A percentile compares a stretch with the other conserved stretches of the same genome.
These are phyloP conservation scores for Juncus effusus DNA, from an alignment of 176 grass and related monocot genomes.

Conservation along the genomic window DNA sequence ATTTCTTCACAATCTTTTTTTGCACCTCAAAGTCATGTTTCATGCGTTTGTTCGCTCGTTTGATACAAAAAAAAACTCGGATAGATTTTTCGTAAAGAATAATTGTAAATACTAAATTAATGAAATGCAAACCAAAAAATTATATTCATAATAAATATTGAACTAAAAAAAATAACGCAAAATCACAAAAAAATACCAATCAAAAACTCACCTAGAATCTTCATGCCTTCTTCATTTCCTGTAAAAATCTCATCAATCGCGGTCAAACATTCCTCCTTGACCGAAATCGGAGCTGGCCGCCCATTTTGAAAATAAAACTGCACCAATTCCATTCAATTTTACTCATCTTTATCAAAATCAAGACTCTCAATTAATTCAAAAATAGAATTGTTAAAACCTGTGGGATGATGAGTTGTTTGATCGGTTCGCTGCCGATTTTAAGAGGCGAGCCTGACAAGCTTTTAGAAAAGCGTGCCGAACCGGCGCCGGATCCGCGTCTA, in stretches of 20 bases:
- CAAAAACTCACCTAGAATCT: constrained; percentile 46
- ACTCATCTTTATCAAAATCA: too few species aligned
- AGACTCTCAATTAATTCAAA: too few species aligned
- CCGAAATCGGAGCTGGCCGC: constrained; percentile 43
- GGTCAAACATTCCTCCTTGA: constrained; percentile 56
- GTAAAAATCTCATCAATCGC: constrained; percentile 62
- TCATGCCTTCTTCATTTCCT: constrained; percentile 55
- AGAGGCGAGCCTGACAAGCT: constrained; percentile 28
- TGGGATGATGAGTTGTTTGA: constrained; percentile 84
- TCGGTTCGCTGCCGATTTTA: constrained; percentile 13
- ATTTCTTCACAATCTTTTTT: too few species aligned
- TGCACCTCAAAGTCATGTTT: too few species aligned
- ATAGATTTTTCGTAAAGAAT: too few species aligned
- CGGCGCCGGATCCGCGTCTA: not conserved
- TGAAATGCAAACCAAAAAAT: too few species aligned
- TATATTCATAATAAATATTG: too few species aligned
- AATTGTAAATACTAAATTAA: too few species aligned
- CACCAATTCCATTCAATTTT: not conserved
- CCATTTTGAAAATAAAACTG: constrained; percentile 92
- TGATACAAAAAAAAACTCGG: too few species aligned
- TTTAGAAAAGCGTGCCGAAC: constrained; percentile 33
- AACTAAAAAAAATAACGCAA: too few species aligned
- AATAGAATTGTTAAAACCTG: constrained; percentile 42
- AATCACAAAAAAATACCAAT: too few species aligned
- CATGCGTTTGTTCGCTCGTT: too few species aligned